Evolutionary conservation across 1,139 yeast genomes (phyloP), one percentile per base, ranked within the genome.

Genomic region (Suhomyces maxii): DNA sequence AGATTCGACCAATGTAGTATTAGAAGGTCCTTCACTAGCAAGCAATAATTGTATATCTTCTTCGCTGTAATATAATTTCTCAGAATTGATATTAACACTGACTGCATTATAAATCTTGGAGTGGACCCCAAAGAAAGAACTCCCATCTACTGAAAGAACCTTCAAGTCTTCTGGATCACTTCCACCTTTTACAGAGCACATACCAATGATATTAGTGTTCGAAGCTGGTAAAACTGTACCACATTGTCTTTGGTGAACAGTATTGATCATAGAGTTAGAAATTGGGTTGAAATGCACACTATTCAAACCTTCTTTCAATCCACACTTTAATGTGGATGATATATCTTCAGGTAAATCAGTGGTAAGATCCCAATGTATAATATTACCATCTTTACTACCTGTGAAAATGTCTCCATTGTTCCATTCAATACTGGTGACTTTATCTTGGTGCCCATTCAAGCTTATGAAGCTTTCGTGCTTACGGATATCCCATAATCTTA

Each of bases 401-500:
- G 86, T 74, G 59, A 83, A 82, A 37, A 87, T 60, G 56, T 82
- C 85, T 33, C 75, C 69, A 9, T 73, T 67, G 46, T 75, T 68
- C 95, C 95, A 88, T 53, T 82, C 82, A 31, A 87, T 60, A 25
- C 82, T 68, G 12, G 82, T 79, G 12, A 86, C 71, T 40, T 53
- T 57, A 49, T 80, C 84, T 8, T 70, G 63, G 58, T 85, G 90
- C 1, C 89, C 89, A 7, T 67, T 61, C 35, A 86, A 67, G 34
- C 70, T 68, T 8, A 82, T 78, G 48, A 81, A 69, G 8, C 84
- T 82, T 13, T 74, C 78, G 42, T 80, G 73, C 56, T 75, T 78
- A 50, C 96, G 73, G 39, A 86, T 79, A 65, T 88, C 96, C 95
- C 95, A 88, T 38, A 88, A 68, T 54, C 84, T 71, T 39, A 85